phyloP scores from a whole-genome alignment of 2,329 filamentous ascomycete species.

The Claviceps africana region DNA sequence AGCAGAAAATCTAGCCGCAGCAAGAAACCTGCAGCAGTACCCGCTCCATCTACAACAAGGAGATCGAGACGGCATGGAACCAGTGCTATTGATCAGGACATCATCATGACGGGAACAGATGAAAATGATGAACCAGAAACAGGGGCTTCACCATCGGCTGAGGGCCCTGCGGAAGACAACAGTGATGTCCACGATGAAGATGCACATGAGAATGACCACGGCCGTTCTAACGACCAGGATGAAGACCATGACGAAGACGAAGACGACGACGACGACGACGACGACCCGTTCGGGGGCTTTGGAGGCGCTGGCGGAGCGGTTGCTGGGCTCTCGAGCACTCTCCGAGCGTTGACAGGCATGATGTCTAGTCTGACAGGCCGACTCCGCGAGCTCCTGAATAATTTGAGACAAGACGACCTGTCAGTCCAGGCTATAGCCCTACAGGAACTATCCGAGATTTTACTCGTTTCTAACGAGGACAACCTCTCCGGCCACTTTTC shows the following conservation, averaged over 20 bases:
- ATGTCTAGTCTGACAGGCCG: conserved; percentile 73
- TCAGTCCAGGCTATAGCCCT: conserved; percentile 83
- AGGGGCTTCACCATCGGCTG: conserved; percentile 25
- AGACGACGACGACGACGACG: conserved; percentile 51
- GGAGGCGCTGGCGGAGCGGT: conserved; percentile 49
- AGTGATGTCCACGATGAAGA: conserved; percentile 19
- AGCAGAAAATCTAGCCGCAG: conserved; percentile 59
- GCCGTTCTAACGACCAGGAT: conserved; percentile 15
- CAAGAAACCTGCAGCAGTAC: conserved; percentile 46
- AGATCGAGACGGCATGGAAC: conserved; percentile 40
- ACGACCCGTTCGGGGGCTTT: conserved; percentile 51
- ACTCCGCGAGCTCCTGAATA: conserved; percentile 62
- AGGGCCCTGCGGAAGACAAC: conserved; percentile 24
- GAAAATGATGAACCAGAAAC: conserved; percentile 31
- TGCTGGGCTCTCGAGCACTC: conserved; percentile 59
- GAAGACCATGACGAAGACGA: conserved; percentile 40
- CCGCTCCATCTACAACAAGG: conserved; percentile 25
- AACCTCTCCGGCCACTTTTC: conserved; percentile 91
- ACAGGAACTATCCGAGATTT: conserved; percentile 82
- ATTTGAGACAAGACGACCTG: conserved; percentile 71
- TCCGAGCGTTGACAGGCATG: conserved; percentile 80
- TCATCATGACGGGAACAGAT: conserved; percentile 56
- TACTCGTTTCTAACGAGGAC: conserved; percentile 92
- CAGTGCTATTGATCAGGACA: conserved; percentile 46
- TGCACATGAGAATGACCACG: conserved; percentile 20